Conservation (phyloP, 768 basidiomycete genomes). For the Mycena indigotica region DNA sequence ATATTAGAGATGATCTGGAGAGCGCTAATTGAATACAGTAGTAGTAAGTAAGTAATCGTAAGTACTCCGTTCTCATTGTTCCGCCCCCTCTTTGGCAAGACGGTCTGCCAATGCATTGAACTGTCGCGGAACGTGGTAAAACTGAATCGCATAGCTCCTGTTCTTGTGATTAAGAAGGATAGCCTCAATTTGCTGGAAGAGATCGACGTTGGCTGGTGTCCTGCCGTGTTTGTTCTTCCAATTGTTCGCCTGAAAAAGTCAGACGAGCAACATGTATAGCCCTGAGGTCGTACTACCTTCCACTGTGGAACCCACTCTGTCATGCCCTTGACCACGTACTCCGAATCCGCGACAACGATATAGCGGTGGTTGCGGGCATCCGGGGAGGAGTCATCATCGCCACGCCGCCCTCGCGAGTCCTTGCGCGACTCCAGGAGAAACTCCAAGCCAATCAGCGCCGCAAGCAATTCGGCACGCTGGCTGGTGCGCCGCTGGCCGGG, state of each 20-base stretch:
- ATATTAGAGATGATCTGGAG: too few species aligned
- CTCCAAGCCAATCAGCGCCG: conserved; percentile 30
- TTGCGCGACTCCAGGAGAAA: conserved; percentile 14
- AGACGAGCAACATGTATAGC: too few species aligned
- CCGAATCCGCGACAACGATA: conserved; percentile 36
- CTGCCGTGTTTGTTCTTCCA: conserved; percentile 21
- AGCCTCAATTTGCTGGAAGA: conserved; percentile 30
- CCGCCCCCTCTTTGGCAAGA: conserved; percentile 21
- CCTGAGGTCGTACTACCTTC: too few species aligned
- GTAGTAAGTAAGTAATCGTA: too few species aligned
- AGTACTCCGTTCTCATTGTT: too few species aligned
- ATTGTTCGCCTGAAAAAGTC: conserved; percentile 22
- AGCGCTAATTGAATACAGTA: too few species aligned
- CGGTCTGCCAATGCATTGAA: conserved; percentile 29
- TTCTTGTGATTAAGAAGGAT: conserved; percentile 18
- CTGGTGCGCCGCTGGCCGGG: conserved; percentile 25
- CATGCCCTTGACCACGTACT: conserved; percentile 38
- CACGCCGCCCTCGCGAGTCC: too few species aligned
- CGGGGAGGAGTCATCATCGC: too few species aligned
- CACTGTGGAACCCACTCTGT: conserved; percentile 39
- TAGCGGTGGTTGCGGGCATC: too few species aligned
- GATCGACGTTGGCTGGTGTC: conserved; percentile 30
- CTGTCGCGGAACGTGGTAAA: conserved; percentile 28
- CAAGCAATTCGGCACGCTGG: conserved; percentile 39
- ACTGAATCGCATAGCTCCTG: conserved; percentile 22